These are phyloP conservation scores for Yamadazyma atlantica DNA, from an alignment of 1,139 yeast species.

Conservation along the genomic window DNA sequence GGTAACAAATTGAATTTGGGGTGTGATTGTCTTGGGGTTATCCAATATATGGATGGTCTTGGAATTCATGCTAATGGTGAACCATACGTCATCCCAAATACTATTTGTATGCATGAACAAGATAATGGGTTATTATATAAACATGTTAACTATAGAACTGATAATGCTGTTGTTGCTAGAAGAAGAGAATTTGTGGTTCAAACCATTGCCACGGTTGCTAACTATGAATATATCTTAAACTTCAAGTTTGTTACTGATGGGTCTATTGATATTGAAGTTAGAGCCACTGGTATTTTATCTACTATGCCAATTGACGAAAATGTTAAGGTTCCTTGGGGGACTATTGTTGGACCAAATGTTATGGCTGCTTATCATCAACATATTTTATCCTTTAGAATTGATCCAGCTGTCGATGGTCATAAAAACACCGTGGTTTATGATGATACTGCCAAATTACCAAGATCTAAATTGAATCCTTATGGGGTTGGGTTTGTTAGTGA, in stretches of 20 bases:
- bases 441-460: constrained; percentile 68
- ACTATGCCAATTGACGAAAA: constrained; percentile 83
- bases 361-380: constrained; percentile 92
- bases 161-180: constrained; percentile 73
- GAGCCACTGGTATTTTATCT: constrained; percentile 86
- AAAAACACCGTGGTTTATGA: constrained; percentile 74
- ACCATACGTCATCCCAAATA: constrained; percentile 65
- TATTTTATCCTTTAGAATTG: constrained; percentile 78
- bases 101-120: constrained; percentile 89
- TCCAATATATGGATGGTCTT: constrained; percentile 73
- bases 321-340: constrained; percentile 78
- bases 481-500: constrained; percentile 75
- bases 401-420: constrained; percentile 86
- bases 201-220: constrained; percentile 87
- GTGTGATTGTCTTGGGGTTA: constrained; percentile 87
- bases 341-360: constrained; percentile 80
- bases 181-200: constrained; percentile 84
- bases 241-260: constrained; percentile 82
- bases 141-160: constrained; percentile 82
- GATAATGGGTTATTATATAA: constrained; percentile 74
- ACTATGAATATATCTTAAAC: constrained; percentile 82
- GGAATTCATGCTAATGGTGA: constrained; percentile 64
- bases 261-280: constrained; percentile 75
- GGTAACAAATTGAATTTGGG: constrained; percentile 78
- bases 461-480: constrained; percentile 59